Percentiles rank a stretch among this genome's conserved stretches.
Conservation (phyloP, 163 green algal genomes). For the Chlamydomonas reinhardtii region DNA sequence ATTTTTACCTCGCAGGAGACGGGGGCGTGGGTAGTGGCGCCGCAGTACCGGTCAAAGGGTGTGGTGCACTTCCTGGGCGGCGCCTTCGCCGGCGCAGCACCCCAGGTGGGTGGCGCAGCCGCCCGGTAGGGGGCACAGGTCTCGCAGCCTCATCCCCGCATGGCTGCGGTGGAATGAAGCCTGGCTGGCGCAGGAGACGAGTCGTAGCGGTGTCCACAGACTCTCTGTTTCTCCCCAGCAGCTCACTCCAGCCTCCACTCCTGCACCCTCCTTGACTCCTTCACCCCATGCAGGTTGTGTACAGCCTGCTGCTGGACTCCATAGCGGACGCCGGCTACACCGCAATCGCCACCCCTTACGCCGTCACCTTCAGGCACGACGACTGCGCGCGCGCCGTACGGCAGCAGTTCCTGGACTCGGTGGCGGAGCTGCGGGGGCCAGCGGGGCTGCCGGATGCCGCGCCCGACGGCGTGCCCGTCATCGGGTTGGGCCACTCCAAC, state of each 20-base stretch:
- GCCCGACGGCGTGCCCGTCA: constrained; percentile 48
- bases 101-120: constrained; percentile 62
- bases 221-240: too few species aligned
- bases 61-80: constrained; percentile 85
- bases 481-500: constrained; percentile 87
- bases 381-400: constrained; percentile 51
- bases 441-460: constrained; percentile 16
- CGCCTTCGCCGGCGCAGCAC: constrained; percentile 75
- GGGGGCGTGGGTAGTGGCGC: constrained; percentile 37
- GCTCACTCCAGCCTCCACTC: too few species aligned
- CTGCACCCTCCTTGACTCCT: too few species aligned
- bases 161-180: too few species aligned
- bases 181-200: too few species aligned
- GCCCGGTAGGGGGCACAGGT: not conserved
- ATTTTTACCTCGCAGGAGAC: not conserved
- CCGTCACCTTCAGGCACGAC: constrained; percentile 84
- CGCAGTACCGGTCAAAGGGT: constrained; percentile 49
- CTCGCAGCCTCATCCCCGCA: too few species aligned
- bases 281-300: constrained; percentile 62
- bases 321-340: constrained; percentile 75
- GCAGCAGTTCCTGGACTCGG: constrained; percentile 49
- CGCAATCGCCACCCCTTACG: constrained; percentile 84
- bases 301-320: constrained; percentile 69
- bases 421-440: constrained; percentile 62
- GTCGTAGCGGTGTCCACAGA: too few species aligned